phyloP scores from a whole-genome alignment of 768 basidiomycete genomes.

The Boletus coccyginus region DNA sequence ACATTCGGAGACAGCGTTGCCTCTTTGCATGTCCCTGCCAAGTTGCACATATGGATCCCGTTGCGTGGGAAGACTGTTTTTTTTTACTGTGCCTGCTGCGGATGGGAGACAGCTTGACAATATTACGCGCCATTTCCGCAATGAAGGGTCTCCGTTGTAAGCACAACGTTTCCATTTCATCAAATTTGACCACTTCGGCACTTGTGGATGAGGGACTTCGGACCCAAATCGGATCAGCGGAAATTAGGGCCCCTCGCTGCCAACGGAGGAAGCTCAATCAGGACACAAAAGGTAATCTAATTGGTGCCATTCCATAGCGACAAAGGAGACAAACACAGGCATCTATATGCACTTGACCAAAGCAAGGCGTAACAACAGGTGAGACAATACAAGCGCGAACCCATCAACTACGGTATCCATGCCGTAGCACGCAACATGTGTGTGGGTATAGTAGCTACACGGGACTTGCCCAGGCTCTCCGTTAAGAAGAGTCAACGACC shows the following conservation, averaged over 20 bases:
- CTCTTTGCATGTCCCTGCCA: neutral
- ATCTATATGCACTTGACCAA: conserved; percentile 33
- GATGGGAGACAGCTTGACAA: neutral
- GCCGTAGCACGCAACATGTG: conserved; percentile 21
- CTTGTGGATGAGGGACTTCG: neutral
- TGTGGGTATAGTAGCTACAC: conserved; percentile 14
- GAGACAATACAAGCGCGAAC: conserved; percentile 10
- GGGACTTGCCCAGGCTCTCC: conserved; percentile 21
- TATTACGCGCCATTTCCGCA: conserved; percentile 4
- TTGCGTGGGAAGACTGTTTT: neutral
- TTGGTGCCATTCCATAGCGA: conserved; percentile 7
- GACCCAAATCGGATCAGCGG: neutral
- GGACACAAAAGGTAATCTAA: neutral
- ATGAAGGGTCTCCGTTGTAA: conserved; percentile 5
- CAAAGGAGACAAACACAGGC: conserved; percentile 4
- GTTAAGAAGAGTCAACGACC: conserved; percentile 22
- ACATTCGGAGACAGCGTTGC: conserved; percentile 3
- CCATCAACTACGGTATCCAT: conserved; percentile 31
- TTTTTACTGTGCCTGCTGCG: conserved; percentile 14
- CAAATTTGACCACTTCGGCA: neutral
- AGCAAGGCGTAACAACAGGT: conserved; percentile 28
- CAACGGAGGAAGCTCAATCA: conserved; percentile 1
- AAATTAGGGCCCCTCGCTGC: conserved; percentile 1
- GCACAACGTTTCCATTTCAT: neutral
- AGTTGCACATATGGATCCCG: neutral